Evolutionary conservation across 2,329 filamentous ascomycete genomes (phyloP), one percentile per base, ranked within the genome.

Genomic region (Colletotrichum tanaceti): DNA sequence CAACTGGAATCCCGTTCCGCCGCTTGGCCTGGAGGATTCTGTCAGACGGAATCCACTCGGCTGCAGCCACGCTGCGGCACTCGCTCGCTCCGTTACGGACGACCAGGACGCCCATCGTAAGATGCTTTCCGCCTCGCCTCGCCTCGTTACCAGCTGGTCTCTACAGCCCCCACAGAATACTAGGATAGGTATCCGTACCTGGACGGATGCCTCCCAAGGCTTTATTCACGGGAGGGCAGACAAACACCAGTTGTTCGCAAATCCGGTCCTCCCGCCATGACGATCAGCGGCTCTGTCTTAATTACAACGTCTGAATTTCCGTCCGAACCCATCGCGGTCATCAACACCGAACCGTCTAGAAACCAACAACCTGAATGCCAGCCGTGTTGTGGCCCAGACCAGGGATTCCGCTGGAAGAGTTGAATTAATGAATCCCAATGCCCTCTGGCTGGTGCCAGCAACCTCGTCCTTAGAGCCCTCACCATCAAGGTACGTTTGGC

Each of bases 231-330:
- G 32, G 7, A 35, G 32, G 2, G 9, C 32, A 35, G 32, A 35
- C 7, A 10, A 35, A 35, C 32, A 35, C 32, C 9, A 35, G 10
- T 35, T 2, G 32, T 10, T 35, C 32, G 32, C 32, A 35, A 35
- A 35, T 35, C 7, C 3, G 32, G 1, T n/a, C 13, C 63, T 53
- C 50, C 55, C 28, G 18, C 47, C 39, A 60, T 43, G 28, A 32
- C 32, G 49, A 65, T 65, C 63, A n/a, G 46, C 62, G 38, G 44
- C 54, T 59, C 46, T 60, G 55, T 32, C 55, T 18, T 11, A 24
- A 53, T 28, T 32, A 28, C 39, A 58, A 53, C 52, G 44, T 52
- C 64, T 58, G 16, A 16, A n/a, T 59, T 11, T 38, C 28, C 58
- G 44, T 63, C 58, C 58, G 49, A 62, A 62, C 55, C 50, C 57